Conservation (phyloP, 148 eudicot species). For the Selenicereus undatus region DNA sequence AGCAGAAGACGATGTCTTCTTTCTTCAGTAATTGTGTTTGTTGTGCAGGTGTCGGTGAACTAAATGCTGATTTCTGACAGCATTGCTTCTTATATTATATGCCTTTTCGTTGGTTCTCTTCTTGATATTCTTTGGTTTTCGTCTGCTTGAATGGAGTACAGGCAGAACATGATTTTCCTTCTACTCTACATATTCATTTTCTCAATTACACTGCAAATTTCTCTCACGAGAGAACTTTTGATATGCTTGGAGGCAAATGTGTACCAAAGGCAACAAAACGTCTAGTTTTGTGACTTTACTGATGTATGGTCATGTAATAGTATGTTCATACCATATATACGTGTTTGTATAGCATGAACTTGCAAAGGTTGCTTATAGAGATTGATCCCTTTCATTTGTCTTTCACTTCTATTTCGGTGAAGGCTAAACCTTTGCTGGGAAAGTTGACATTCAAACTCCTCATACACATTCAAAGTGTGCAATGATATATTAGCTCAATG, state of each 20-base stretch:
- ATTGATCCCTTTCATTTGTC: neutral
- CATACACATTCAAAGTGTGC: too few relatives aligned
- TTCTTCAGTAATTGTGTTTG: constrained; percentile 41
- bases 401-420: neutral
- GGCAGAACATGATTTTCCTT: neutral
- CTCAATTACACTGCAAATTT: neutral
- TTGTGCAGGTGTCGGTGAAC: constrained; percentile 28
- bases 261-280: neutral
- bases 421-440: neutral
- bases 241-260: neutral
- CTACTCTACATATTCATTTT: neutral
- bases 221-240: neutral
- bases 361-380: neutral
- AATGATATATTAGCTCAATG: too few relatives aligned
- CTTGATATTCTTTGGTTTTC: neutral
- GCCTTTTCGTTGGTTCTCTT: neutral
- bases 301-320: neutral
- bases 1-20: constrained; percentile 34
- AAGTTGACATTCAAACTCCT: too few relatives aligned
- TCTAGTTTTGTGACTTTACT: neutral
- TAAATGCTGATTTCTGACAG: constrained; percentile 12
- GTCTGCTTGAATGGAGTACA: neutral
- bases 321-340: neutral
- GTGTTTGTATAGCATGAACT: neutral
- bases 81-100: neutral